Conservation (phyloP, 257 asterid genomes). For the Striga asiatica region DNA sequence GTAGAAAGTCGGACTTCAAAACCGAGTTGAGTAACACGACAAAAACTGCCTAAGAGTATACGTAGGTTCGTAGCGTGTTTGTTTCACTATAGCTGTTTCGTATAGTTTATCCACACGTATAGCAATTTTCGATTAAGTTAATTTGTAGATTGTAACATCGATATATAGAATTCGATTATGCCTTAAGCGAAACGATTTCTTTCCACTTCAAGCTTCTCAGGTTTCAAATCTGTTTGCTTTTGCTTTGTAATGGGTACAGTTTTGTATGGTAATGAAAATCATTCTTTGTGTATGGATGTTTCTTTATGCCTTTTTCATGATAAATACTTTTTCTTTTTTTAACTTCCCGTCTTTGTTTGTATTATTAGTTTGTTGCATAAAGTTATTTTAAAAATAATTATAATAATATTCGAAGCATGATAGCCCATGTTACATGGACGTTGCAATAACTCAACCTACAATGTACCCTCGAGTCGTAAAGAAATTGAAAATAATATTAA, state of each 20-base stretch:
- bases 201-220: background rate
- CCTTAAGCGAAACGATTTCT: background rate
- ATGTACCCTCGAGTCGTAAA: background rate
- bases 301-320: background rate
- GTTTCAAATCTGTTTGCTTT: background rate
- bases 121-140: conserved; percentile 5
- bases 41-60: conserved; percentile 25
- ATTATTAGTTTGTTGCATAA: no score
- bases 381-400: no score
- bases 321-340: no score
- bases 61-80: no score
- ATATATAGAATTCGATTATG: background rate
- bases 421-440: conserved; percentile 19
- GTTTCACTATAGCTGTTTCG: no score
- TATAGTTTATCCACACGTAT: no score
- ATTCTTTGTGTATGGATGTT: conserved; percentile 14
- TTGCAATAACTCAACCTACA: conserved; percentile 10
- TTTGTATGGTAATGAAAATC: conserved; percentile 12
- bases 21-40: conserved; percentile 37
- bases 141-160: background rate
- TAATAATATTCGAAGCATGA: conserved; percentile 5
- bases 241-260: conserved; percentile 14
- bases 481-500: no score
- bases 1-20: conserved; percentile 36
- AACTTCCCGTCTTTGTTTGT: no score